Evolutionary conservation across 2,329 filamentous ascomycete species (phyloP).

Genomic region (Pseudocercospora fuligena): DNA sequence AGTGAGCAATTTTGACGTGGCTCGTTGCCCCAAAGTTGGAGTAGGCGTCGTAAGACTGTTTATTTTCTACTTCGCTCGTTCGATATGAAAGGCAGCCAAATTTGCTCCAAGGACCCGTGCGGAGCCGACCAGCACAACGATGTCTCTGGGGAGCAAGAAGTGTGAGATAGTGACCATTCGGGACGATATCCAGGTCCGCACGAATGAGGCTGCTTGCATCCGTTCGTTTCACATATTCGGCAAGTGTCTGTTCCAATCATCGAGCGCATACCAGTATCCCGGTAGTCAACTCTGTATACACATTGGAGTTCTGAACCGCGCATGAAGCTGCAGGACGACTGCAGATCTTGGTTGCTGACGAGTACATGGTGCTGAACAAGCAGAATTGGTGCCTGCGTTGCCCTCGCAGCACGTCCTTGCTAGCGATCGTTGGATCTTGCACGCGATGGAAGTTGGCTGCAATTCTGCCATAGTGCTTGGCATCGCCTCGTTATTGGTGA

Average conservation of each 20-base stretch:
- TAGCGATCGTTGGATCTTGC: not conserved
- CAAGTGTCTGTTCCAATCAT: not conserved
- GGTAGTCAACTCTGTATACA: not conserved
- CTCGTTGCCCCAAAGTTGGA: not conserved
- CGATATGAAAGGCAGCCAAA: slow-evolving; percentile 5
- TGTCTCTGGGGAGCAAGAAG: not conserved
- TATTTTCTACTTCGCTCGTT: not conserved
- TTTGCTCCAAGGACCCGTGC: slow-evolving; percentile 2
- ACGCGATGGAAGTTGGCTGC: slow-evolving; percentile 3
- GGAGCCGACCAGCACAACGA: slow-evolving; percentile 4
- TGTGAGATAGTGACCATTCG: not conserved
- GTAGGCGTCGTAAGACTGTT: not conserved
- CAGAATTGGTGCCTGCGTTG: slow-evolving; percentile 4
- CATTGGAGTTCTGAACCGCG: too few species aligned
- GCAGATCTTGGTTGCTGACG: not conserved
- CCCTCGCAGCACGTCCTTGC: slow-evolving; percentile 9
- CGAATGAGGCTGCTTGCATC: slow-evolving; percentile 5
- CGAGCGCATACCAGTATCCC: not conserved
- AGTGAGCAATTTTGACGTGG: not conserved
- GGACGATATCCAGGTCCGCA: not conserved
- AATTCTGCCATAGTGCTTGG: slow-evolving; percentile 3
- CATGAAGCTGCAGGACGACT: not conserved
- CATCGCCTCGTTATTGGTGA: slow-evolving; percentile 8
- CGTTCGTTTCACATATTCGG: not conserved
- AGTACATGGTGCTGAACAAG: not conserved